phyloP scores from a whole-genome alignment of 495 filamentous ascomycete genomes.

The Annulohypoxylon nitens region DNA sequence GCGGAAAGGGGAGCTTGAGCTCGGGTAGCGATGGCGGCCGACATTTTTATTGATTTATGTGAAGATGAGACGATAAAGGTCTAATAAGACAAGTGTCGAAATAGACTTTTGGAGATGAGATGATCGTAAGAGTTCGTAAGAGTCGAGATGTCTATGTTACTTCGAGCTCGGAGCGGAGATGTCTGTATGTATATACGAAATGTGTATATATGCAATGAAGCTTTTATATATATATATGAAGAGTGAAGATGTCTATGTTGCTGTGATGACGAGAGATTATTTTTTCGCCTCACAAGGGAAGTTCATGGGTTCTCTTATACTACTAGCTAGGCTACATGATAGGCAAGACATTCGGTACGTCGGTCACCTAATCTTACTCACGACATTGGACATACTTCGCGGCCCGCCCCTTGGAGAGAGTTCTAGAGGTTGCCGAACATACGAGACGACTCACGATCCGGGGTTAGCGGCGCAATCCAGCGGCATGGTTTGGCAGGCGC shows the following conservation, averaged over 20 bases:
- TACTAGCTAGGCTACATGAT: conserved; percentile 8
- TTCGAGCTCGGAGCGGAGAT: conserved; percentile 28
- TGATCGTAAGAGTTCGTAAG: conserved; percentile 9
- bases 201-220: conserved; percentile 18
- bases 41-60: conserved; percentile 29
- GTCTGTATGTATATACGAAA: conserved; percentile 3
- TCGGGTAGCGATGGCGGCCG: conserved; percentile 30
- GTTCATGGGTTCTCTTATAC: conserved; percentile 30
- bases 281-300: conserved; percentile 17
- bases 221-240: conserved; percentile 16
- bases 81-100: conserved; percentile 43
- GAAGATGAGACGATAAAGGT: conserved; percentile 26
- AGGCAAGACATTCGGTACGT: conserved; percentile 9
- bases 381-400: neutral
- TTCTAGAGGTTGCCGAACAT: conserved; percentile 35
- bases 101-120: conserved; percentile 32
- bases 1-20: conserved; percentile 33
- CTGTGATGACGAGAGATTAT: conserved; percentile 19
- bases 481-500: conserved; percentile 24
- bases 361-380: conserved; percentile 6
- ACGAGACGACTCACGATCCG: conserved; percentile 29
- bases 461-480: conserved; percentile 40
- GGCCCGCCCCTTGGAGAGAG: neutral
- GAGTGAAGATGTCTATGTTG: conserved; percentile 45
- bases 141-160: conserved; percentile 32